phyloP scores from a whole-genome alignment of 2,329 filamentous ascomycete species.

The Gliomastix tumulicola region DNA sequence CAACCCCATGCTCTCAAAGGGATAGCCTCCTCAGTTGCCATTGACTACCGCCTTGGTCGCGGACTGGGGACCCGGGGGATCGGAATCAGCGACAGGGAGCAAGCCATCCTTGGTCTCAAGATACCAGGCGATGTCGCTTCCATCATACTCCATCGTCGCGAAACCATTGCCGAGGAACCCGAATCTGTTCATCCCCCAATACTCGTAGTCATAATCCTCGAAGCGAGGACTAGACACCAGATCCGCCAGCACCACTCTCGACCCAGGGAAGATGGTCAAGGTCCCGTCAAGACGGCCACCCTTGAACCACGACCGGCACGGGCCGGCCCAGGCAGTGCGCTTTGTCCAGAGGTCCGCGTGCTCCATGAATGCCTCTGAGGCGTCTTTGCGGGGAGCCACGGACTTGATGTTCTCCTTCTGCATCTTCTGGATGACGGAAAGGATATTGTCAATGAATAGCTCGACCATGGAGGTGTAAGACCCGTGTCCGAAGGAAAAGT shows the following conservation, averaged over 20 bases:
- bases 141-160: slow-evolving; percentile 45
- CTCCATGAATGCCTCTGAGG: slow-evolving; percentile 35
- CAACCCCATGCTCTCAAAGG: too few species aligned
- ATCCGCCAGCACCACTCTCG: slow-evolving; percentile 41
- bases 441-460: slow-evolving; percentile 44
- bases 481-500: slow-evolving; percentile 39
- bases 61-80: too few species aligned
- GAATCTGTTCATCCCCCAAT: slow-evolving; percentile 58
- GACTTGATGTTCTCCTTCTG: slow-evolving; percentile 27
- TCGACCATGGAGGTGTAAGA: slow-evolving; percentile 43
- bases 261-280: slow-evolving; percentile 41
- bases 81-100: too few species aligned
- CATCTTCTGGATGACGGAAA: slow-evolving; percentile 36
- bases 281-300: slow-evolving; percentile 30
- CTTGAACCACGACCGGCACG: slow-evolving; percentile 45
- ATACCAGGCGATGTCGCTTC: background rate
- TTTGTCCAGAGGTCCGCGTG: slow-evolving; percentile 44
- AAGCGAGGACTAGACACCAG: slow-evolving; percentile 42
- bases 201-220: slow-evolving; percentile 43
- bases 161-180: slow-evolving; percentile 46
- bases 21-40: too few species aligned
- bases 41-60: too few species aligned
- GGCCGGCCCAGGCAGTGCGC: slow-evolving; percentile 40
- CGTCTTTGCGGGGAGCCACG: slow-evolving; percentile 33
- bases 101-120: background rate